These are phyloP conservation scores for Globisporangium carolinianum DNA, from an alignment of 352 stramenopile species.

Conservation along the genomic window DNA sequence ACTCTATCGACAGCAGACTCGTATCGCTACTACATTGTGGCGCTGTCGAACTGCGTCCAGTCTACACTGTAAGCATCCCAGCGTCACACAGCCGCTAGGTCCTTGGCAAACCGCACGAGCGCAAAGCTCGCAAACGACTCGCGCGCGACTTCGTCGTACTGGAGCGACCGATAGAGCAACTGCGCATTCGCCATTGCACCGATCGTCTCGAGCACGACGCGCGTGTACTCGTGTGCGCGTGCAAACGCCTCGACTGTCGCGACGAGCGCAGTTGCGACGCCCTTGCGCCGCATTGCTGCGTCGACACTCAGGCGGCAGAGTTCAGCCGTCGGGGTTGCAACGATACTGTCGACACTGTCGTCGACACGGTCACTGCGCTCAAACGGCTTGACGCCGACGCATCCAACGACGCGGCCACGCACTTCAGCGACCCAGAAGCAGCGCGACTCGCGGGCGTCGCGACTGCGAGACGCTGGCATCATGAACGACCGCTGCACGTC, in stretches of 20 bases:
- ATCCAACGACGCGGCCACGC: slow-evolving; percentile 35
- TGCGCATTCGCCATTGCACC: slow-evolving; percentile 47
- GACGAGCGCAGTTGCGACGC: slow-evolving; percentile 44
- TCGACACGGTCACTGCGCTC: neutral
- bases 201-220: slow-evolving; percentile 58
- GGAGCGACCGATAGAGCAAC: slow-evolving; percentile 34
- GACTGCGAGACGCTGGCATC: neutral
- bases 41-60: neutral
- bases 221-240: slow-evolving; percentile 15
- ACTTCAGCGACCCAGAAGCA: slow-evolving; percentile 64
- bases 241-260: slow-evolving; percentile 34
- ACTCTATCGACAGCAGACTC: too few species aligned
- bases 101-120: slow-evolving; percentile 48
- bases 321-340: slow-evolving; percentile 20
- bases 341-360: neutral
- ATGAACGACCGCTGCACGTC: slow-evolving; percentile 43
- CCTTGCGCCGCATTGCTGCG: slow-evolving; percentile 27
- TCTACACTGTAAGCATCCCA: neutral
- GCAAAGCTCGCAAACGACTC: slow-evolving; percentile 34
- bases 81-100: slow-evolving; percentile 1
- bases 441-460: slow-evolving; percentile 5
- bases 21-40: too few species aligned
- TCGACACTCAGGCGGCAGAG: slow-evolving; percentile 58
- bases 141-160: slow-evolving; percentile 29
- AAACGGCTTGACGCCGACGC: slow-evolving; percentile 43